A percentile compares a stretch with the other conserved stretches of the same genome.
These are phyloP conservation scores for Russula compacta DNA, from an alignment of 768 basidiomycete genomes.

Conservation along the genomic window DNA sequence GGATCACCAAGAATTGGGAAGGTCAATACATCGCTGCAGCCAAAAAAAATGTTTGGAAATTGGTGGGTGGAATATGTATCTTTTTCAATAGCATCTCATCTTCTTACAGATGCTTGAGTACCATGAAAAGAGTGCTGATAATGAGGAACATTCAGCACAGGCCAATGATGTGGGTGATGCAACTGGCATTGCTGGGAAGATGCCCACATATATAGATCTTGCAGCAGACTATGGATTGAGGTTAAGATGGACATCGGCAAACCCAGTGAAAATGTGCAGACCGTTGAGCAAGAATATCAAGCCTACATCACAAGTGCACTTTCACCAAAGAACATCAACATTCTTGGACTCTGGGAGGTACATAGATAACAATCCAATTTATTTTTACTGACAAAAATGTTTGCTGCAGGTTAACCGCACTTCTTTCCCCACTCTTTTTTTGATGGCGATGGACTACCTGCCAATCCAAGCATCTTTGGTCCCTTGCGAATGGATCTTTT, in stretches of 20 bases:
- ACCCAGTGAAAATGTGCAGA: neutral
- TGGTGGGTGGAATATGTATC: neutral
- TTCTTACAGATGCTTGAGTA: neutral
- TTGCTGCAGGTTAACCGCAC: too few species aligned
- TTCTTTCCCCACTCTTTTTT: too few species aligned
- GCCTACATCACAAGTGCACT: too few species aligned
- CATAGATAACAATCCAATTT: too few species aligned
- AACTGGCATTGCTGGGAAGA: too few species aligned
- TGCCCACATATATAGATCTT: too few species aligned
- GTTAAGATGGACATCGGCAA: neutral
- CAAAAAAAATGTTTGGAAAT: neutral
- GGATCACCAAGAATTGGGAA: neutral
- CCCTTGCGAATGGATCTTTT: too few species aligned
- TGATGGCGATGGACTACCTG: too few species aligned
- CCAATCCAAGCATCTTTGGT: too few species aligned
- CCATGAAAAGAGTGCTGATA: neutral
- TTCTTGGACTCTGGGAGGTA: neutral
- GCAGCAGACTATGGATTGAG: too few species aligned
- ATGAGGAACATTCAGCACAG: neutral
- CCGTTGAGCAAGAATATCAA: too few species aligned
- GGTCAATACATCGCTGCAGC: neutral
- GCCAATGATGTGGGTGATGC: neutral
- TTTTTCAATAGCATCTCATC: neutral
- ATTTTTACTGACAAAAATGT: too few species aligned
- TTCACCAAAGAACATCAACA: neutral